phyloP scores from a whole-genome alignment of 805 yeast genomes.

The Kuraishia floccosa region DNA sequence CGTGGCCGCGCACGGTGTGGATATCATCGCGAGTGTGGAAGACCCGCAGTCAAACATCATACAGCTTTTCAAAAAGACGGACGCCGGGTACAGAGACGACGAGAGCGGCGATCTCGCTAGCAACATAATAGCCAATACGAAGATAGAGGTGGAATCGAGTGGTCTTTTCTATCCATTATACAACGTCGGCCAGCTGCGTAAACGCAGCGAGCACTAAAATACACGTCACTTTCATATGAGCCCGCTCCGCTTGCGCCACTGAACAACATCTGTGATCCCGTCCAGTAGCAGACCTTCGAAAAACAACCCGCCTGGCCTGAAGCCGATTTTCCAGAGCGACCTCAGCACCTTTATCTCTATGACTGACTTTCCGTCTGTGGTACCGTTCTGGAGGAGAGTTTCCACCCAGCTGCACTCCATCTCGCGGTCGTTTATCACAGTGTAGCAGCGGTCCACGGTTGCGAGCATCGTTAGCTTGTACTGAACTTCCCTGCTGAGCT shows the following conservation, averaged over 20 bases:
- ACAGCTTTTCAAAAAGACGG: no score
- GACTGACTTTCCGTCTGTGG: neutral
- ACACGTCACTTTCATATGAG: slow-evolving; percentile 7
- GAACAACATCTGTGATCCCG: slow-evolving; percentile 14
- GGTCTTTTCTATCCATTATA: slow-evolving; percentile 35
- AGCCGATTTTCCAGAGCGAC: slow-evolving; percentile 28
- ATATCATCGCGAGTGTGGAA: slow-evolving; percentile 11
- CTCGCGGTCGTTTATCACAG: slow-evolving; percentile 14
- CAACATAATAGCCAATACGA: slow-evolving; percentile 8
- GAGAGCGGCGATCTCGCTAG: no score
- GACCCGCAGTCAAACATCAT: no score
- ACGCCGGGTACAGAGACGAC: no score
- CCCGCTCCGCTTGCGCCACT: slow-evolving; percentile 11
- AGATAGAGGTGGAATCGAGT: slow-evolving; percentile 13
- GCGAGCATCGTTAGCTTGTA: slow-evolving; percentile 12
- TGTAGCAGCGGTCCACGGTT: slow-evolving; percentile 8
- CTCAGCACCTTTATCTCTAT: slow-evolving; percentile 29
- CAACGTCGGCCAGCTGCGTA: slow-evolving; percentile 39
- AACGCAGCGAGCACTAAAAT: slow-evolving; percentile 49
- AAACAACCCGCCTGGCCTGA: no score
- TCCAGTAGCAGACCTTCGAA: no score
- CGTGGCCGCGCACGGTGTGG: no score
- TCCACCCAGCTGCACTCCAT: slow-evolving; percentile 17
- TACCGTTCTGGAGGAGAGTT: slow-evolving; percentile 2
- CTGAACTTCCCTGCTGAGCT: neutral